Percentiles rank a stretch among this genome's conserved stretches.
Evolutionary conservation across 73 alveolate species (phyloP).

Genomic region (Paramecium octaurelia): DNA sequence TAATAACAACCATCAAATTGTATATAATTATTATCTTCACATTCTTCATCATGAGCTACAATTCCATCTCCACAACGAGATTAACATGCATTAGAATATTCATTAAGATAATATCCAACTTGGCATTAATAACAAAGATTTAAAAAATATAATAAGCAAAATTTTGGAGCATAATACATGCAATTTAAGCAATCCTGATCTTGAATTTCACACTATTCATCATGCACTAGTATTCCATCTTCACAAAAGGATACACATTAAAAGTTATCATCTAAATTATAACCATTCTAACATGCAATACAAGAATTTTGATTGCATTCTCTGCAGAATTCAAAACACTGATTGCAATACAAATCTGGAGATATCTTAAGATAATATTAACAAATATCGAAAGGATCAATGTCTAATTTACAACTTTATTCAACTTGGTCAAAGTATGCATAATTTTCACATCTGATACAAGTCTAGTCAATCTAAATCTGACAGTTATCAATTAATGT

Average conservation of each 20-base stretch:
- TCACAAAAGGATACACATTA: slow-evolving; percentile 65
- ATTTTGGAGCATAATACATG: too few relatives aligned
- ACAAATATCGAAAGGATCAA: neutral
- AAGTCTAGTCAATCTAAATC: too few relatives aligned
- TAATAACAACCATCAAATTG: neutral
- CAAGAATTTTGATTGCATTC: slow-evolving; percentile 1
- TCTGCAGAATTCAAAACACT: neutral
- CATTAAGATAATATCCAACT: neutral
- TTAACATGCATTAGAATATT: neutral
- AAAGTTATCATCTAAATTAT: neutral
- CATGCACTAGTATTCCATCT: neutral
- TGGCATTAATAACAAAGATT: neutral
- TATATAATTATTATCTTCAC: neutral
- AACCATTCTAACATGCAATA: neutral
- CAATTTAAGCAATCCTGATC: neutral
- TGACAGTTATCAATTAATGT: neutral
- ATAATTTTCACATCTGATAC: neutral
- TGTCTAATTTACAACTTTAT: neutral
- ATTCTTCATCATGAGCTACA: slow-evolving; percentile 52
- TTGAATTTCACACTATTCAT: neutral
- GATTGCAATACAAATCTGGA: too few relatives aligned
- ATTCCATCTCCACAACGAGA: neutral
- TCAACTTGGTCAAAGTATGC: neutral
- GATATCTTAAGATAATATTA: too few relatives aligned
- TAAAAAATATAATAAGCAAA: neutral